phyloP scores from a whole-genome alignment of 805 yeast species.

The Yarrowia yakushimensis region DNA sequence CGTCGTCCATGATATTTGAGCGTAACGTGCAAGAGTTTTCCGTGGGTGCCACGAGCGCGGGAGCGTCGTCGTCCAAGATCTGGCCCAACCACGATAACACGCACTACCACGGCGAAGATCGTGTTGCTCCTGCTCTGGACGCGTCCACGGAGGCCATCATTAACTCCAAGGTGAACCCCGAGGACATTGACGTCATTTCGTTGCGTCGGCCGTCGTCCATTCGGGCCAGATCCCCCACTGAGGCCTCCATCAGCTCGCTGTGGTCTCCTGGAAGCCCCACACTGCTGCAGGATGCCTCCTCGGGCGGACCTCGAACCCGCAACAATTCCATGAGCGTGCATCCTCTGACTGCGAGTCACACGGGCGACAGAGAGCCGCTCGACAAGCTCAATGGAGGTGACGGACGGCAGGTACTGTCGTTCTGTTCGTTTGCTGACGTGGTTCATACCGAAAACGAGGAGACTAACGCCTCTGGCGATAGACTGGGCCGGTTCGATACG shows the following conservation, averaged over 20 bases:
- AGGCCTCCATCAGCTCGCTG: slow-evolving; percentile 19
- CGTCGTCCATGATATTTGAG: slow-evolving; percentile 57
- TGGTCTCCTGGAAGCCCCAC: slow-evolving; percentile 19
- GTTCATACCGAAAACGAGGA: slow-evolving; percentile 31
- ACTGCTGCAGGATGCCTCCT: not conserved
- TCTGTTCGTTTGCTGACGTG: slow-evolving; percentile 79
- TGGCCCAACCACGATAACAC: slow-evolving; percentile 31
- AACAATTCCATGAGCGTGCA: slow-evolving; percentile 18
- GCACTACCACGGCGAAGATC: slow-evolving; percentile 54
- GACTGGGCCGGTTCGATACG: slow-evolving; percentile 2
- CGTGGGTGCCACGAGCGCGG: not conserved
- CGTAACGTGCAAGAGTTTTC: slow-evolving; percentile 60
- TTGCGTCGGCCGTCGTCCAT: slow-evolving; percentile 50
- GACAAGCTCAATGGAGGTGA: slow-evolving; percentile 6
- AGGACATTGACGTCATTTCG: slow-evolving; percentile 67
- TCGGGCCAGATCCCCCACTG: slow-evolving; percentile 25
- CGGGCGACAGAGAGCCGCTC: not conserved
- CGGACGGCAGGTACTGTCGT: slow-evolving; percentile 39
- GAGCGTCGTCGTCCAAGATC: not conserved
- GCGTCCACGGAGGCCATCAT: slow-evolving; percentile 66
- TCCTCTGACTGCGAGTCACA: slow-evolving; percentile 15
- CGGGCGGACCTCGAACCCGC: slow-evolving; percentile 4
- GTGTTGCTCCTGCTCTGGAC: slow-evolving; percentile 77
- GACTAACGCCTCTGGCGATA: slow-evolving; percentile 5
- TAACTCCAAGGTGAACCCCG: slow-evolving; percentile 55